These are phyloP conservation scores for Inga oerstediana DNA, from an alignment of 306 rosid genomes.

Conservation along the genomic window DNA sequence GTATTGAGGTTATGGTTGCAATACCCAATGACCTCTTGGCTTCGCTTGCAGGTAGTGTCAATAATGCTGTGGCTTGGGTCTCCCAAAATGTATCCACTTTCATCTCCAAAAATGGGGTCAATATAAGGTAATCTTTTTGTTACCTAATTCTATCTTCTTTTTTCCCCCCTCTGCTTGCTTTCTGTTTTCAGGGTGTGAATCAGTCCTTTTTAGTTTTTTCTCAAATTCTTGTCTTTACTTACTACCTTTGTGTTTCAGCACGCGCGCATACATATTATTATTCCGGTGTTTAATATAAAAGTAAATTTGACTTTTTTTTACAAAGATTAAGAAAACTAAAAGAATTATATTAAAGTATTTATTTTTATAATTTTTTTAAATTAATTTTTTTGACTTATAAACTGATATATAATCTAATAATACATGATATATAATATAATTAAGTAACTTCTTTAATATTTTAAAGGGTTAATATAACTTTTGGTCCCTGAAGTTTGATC, in stretches of 20 bases:
- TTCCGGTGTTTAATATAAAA: too few species aligned
- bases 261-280: neutral
- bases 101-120: slow-evolving; percentile 64
- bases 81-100: slow-evolving; percentile 67
- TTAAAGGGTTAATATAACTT: too few species aligned
- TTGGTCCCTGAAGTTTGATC: too few species aligned
- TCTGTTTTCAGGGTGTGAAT: neutral
- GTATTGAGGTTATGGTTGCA: slow-evolving; percentile 86
- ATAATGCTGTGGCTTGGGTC: slow-evolving; percentile 80
- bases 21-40: slow-evolving; percentile 84
- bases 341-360: too few species aligned
- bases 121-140: slow-evolving; percentile 61
- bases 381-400: too few species aligned
- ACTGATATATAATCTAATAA: too few species aligned
- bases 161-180: neutral
- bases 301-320: too few species aligned
- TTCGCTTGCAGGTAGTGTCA: slow-evolving; percentile 61
- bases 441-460: too few species aligned
- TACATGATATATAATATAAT: too few species aligned
- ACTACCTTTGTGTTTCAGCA: neutral
- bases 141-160: neutral
- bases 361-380: too few species aligned
- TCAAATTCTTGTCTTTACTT: neutral
- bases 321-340: too few species aligned
- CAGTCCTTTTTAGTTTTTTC: neutral